Conservation (phyloP, 2,329 filamentous ascomycete genomes). For the Magnaporthiopsis rhizophila region DNA sequence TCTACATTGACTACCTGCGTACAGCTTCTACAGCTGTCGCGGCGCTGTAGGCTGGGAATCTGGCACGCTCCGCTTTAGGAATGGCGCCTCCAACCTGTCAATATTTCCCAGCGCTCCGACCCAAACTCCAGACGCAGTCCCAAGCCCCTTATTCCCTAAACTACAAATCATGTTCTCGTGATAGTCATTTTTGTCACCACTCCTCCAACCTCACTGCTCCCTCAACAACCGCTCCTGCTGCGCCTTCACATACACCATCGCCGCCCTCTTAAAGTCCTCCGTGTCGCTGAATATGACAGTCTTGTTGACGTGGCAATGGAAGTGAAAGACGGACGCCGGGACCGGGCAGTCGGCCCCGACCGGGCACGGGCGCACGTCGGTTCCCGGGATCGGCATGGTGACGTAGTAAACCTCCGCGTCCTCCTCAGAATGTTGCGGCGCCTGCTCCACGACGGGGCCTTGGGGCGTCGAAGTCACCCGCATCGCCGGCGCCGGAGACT, state of each 20-base stretch:
- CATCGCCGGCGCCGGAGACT: not conserved
- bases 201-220: no score
- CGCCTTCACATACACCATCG: not conserved
- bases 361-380: not conserved
- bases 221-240: not conserved
- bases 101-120: no score
- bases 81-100: no score
- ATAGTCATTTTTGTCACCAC: no score
- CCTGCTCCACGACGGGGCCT: not conserved
- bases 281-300: not conserved
- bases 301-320: not conserved
- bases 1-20: no score
- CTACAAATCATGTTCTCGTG: no score
- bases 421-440: not conserved
- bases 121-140: no score
- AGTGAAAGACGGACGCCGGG: not conserved
- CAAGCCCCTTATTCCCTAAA: no score
- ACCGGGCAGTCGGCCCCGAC: not conserved
- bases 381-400: not conserved
- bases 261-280: not conserved
- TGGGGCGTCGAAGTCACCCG: not conserved
- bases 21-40: no score
- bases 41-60: no score
- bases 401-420: not conserved
- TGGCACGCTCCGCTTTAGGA: no score